Evolutionary conservation across 1,284 basidiomycete species (phyloP), one percentile per base, ranked within the genome.

Genomic region (Thecaphora thlaspeos): DNA sequence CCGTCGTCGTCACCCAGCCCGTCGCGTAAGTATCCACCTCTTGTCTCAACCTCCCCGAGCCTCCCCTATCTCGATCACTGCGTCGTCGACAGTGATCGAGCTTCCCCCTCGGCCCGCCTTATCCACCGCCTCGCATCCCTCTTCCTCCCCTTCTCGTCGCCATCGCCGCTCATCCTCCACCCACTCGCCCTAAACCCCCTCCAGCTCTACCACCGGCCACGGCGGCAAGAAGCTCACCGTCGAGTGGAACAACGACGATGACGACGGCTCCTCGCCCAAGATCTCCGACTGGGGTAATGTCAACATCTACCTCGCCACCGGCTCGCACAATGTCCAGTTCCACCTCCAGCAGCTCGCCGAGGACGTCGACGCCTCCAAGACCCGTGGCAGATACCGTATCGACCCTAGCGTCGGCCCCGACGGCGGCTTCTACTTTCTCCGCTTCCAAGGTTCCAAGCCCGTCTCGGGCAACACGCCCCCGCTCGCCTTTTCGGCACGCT

Each of bases 401-500:
- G 55, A 68, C 38, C 22, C 48, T 34, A 49, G 18, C 44, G 53
- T 52, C 26, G 71, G 71, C 30, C 68, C 70, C 21, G 57, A 48
- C 52, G 64, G 63, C 18, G 48, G 51, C 43, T 71, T 68, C 57
- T 72, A 74, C 70, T 74, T 74, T 54, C 47, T 74, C 53, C 71
- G 71, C 22, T 64, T 72, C 45, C 70, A 74, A 40, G 61, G 61
- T 43, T 62, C 65, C 55, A 58, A 66, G 43, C 47, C 49, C 42
- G 17, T 7, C 12, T 51, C 68, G n/a, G 47, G 40, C 44, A 48
- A 43, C 38, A 49, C 48, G 40, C 62, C 70, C 19, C 48, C 55
- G 34, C 68, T 74, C 65, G 58, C 71, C 38, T 74, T 74, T 51
- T 72, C 70, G 14, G 70, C 71, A 37, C 68, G 67, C 43, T 74